A percentile compares a stretch with the other conserved stretches of the same genome.
These are phyloP conservation scores for Aspergillus spinulosporus DNA, from an alignment of 2,329 filamentous ascomycete genomes.

Conservation along the genomic window DNA sequence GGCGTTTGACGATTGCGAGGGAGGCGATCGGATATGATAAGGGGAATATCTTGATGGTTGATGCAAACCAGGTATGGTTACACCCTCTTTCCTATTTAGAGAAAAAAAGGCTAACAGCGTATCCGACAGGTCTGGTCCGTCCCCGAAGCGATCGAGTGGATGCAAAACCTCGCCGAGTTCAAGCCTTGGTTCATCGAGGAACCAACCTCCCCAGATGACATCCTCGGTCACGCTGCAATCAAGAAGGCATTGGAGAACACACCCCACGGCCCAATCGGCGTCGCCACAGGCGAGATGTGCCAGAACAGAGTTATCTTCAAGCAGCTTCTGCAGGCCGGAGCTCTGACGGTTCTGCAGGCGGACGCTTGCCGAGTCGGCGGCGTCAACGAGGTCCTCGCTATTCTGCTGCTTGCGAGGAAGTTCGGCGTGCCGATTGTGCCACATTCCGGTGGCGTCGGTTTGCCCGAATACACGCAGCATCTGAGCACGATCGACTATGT, in stretches of 20 bases:
- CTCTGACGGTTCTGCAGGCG: slow-evolving; percentile 85
- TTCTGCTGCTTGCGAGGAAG: slow-evolving; percentile 72
- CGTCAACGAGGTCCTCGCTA: slow-evolving; percentile 89
- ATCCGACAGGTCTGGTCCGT: slow-evolving; percentile 72
- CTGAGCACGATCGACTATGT: slow-evolving; percentile 92
- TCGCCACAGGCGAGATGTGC: slow-evolving; percentile 92
- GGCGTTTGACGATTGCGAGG: slow-evolving; percentile 70
- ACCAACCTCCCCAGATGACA: slow-evolving; percentile 85
- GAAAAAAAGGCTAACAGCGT: neutral
- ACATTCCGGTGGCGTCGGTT: slow-evolving; percentile 82
- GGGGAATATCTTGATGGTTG: slow-evolving; percentile 86
- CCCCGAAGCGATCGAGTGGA: slow-evolving; percentile 83
- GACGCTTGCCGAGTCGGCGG: slow-evolving; percentile 88
- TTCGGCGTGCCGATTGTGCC: slow-evolving; percentile 80
- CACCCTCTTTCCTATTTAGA: neutral
- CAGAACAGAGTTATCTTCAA: slow-evolving; percentile 95
- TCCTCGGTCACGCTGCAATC: slow-evolving; percentile 83
- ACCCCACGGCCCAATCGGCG: slow-evolving; percentile 65
- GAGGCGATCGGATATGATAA: slow-evolving; percentile 79
- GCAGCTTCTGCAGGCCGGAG: slow-evolving; percentile 76
- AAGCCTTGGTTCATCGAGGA: slow-evolving; percentile 90
- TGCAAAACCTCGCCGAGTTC: slow-evolving; percentile 78
- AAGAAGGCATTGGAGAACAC: slow-evolving; percentile 69
- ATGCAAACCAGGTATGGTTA: slow-evolving; percentile 75
- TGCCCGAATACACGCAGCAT: slow-evolving; percentile 94